Conservation (phyloP, 495 filamentous ascomycete genomes). For the Penicillium coffeae region DNA sequence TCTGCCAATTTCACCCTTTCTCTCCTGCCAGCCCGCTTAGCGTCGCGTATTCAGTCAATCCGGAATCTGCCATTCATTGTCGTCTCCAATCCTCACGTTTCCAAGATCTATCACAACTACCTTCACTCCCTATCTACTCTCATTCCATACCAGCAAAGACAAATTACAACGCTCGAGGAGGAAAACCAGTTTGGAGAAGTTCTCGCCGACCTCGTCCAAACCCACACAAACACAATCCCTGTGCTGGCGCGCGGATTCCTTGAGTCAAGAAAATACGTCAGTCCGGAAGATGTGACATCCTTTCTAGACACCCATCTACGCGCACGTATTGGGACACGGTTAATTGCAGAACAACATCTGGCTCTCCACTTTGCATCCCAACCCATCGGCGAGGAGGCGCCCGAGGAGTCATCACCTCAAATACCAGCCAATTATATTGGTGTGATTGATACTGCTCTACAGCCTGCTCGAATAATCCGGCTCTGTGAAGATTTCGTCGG, state of each 20-base stretch:
- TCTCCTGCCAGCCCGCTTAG: constrained; percentile 87
- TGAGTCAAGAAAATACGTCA: constrained; percentile 86
- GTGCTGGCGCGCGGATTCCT: constrained; percentile 88
- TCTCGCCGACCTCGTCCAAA: constrained; percentile 87
- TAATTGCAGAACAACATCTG: constrained; percentile 96
- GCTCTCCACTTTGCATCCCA: constrained; percentile 82
- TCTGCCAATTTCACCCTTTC: constrained; percentile 95
- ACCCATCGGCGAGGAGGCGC: constrained; percentile 52
- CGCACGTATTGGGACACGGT: constrained; percentile 85
- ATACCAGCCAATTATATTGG: constrained; percentile 75
- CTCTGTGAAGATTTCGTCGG: constrained; percentile 83
- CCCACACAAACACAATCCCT: constrained; percentile 89
- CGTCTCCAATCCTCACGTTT: constrained; percentile 90
- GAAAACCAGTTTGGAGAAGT: constrained; percentile 88
- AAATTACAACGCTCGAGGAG: constrained; percentile 80
- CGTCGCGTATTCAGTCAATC: constrained; percentile 85
- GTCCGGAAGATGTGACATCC: constrained; percentile 69
- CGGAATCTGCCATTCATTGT: constrained; percentile 96
- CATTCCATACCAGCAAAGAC: constrained; percentile 71
- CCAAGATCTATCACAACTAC: constrained; percentile 92
- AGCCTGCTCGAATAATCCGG: constrained; percentile 73
- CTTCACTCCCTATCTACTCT: constrained; percentile 85
- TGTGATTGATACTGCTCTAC: constrained; percentile 91
- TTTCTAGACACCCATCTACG: constrained; percentile 94
- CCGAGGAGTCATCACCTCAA: constrained; percentile 27